Evolutionary conservation across 148 eudicot genomes (phyloP), one percentile per base, ranked within the genome.

Genomic region (Cornus suecica): DNA sequence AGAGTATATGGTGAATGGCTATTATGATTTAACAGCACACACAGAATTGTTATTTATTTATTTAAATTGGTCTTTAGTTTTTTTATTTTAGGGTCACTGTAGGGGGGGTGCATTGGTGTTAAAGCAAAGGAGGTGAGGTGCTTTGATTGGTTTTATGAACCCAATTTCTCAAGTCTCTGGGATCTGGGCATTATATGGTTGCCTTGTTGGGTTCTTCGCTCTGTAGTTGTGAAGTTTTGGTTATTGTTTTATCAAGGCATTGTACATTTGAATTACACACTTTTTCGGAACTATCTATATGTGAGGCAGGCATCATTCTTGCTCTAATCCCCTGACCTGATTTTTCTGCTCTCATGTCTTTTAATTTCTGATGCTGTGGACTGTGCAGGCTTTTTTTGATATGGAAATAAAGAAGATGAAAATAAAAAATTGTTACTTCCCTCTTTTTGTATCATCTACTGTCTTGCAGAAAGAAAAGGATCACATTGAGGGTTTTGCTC

Each of bases 401-500:
- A 90, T 88, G 34, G 94, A 91, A 79, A 93, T 93, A 37, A 93
- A 96, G 83, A 89, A 90, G 75, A 96, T 91, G 98, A 86, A 88
- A 68, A 88, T 96, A 45, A 86, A 96, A 83, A 90, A 93, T 77
- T 91, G 97, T 77, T 96, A 93, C 67, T 95, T 96, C 82, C 99
- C 99, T 42, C 86, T 96, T 10, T 96, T 96, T 79, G 99, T 96
- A 52, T 96, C 99, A 56, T 90, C 91, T 37, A 82, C 78, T 69
- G 99, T 89, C 27, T 80, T 96, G 28, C 85, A 93, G 74, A 90
- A 86, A 83, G 99, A 96, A 77, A 91, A 91, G 82, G 99, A 96
- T 80, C 99, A 96, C 72, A 93, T 96, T 34, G 99, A 93, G 78
- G 99, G 99, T 42, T 96, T 96, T 85, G 98, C 99, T 61, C 99